Evolutionary conservation across 2,329 filamentous ascomycete genomes (phyloP), one percentile per base, ranked within the genome.

Genomic region (Sporothrix dimorphospora): DNA sequence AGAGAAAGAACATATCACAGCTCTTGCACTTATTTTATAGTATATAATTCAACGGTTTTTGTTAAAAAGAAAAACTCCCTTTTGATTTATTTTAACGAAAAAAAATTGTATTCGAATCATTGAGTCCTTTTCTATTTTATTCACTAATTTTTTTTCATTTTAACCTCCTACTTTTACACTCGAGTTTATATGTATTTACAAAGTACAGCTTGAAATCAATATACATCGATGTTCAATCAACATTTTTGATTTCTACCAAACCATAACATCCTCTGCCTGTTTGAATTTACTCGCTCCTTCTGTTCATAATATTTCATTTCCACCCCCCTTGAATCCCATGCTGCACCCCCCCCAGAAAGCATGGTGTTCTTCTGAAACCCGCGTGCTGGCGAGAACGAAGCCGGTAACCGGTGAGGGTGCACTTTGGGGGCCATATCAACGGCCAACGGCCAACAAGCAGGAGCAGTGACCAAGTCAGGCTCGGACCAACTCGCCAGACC

Each of bases 361-460:
- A 57, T 57, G 53, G 34, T 19, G 34, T 0, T 40, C 16, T 4
- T 61, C 34, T 8, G 34, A 21, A 9, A 14, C 9, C 3, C 53
- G 53, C 53, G 14, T 57, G 27, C 53, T 55, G 24, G 21, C 27
- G 53, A 57, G 14, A 34, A n/a, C 27, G 27, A 57, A 24, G 34
- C 34, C 21, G 34, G 34, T 14, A 63, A 24, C 57, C 57, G 57
- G 57, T 63, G 57, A 63, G n/a, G 9, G 9, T 24, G 34, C 57
- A 63, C 30, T 63, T 61, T 63, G 57, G 57, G 57, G 57, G 57
- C 57, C 57, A 61, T 21, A 6, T 16, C 34, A 63, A 42, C 34
- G 21, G 12, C 49, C 49, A 53, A 53, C 49, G 21, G 21, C 49
- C 49, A 53, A 42, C 57, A 42, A 12, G n/a, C 57, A 61, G 34